Evolutionary conservation across 331 rosid species (phyloP), one percentile per base, ranked within the genome.

Genomic region (Cydonia oblonga): DNA sequence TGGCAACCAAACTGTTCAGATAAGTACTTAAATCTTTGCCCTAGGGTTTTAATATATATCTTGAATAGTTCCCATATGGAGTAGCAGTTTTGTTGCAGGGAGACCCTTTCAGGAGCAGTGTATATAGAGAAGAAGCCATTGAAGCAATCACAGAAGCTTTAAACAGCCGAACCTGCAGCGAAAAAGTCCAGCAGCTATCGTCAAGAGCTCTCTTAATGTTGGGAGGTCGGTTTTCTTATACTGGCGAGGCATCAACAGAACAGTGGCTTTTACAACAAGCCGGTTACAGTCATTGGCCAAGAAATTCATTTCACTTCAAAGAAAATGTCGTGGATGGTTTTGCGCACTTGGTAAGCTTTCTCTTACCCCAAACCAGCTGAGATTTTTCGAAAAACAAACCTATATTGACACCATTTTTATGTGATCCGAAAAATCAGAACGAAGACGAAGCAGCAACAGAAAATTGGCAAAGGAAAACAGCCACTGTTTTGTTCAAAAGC

Each of bases 61-160:
- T 86, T 67, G 80, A 77, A 78, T 75, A 75, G 79, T 82, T 86
- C 70, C 81, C 86, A 66, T 70, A 89, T 82, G 89, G 84, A 87
- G 79, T 87, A 86, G 88, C 88, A 87, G 93, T 80, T 76, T 76
- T 85, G 73, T 85, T 88, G 91, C 93, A 92, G 98, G 96, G 84
- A 77, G 91, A 88, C 75, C 80, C 86, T 76, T 68, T 73, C 68
- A 82, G 77, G 53, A 77, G 84, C 42, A 92, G 96, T 76, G 69
- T 88, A 69, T 88, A 84, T 74, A 87, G 98, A 83, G 86, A 83
- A 83, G 98, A 92, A 77, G 98, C 96, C 8, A 76, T 90, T 14
- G 93, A 87, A 30, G 83, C 90, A 29, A 49, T 90, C 46, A 83
- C 83, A 80, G 79, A 38, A 29, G 70, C 90, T 44, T 88, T 90